Evolutionary conservation across 371 early-diverging fungal genomes (phyloP).

Genomic region (Mortierella sp.): DNA sequence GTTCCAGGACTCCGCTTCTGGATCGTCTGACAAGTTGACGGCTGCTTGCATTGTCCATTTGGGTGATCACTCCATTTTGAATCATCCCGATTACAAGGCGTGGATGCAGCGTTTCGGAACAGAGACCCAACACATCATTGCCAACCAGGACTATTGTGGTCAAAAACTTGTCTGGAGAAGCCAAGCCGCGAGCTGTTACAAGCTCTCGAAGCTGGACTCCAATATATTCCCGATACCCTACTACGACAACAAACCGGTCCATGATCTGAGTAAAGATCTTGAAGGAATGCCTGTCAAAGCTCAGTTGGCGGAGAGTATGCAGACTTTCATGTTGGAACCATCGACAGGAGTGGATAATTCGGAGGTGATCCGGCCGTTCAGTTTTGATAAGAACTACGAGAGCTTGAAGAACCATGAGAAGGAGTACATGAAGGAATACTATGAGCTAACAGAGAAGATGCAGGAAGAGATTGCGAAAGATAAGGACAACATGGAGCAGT

Average conservation of each 20-base stretch:
- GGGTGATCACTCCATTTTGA: slow-evolving; percentile 73
- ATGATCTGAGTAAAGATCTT: slow-evolving; percentile 26
- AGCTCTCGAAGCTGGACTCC: slow-evolving; percentile 67
- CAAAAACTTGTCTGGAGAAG: slow-evolving; percentile 69
- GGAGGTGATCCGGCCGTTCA: slow-evolving; percentile 19
- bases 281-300: slow-evolving; percentile 28
- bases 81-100: slow-evolving; percentile 70
- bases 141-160: slow-evolving; percentile 65
- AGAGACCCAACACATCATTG: slow-evolving; percentile 78
- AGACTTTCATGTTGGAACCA: slow-evolving; percentile 56
- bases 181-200: slow-evolving; percentile 66
- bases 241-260: slow-evolving; percentile 60
- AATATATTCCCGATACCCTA: slow-evolving; percentile 75
- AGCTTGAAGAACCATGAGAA: slow-evolving; percentile 11
- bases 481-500: not conserved
- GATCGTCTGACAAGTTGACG: slow-evolving; percentile 15
- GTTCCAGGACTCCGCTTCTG: slow-evolving; percentile 30
- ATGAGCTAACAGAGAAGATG: slow-evolving; percentile 47
- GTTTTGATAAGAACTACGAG: slow-evolving; percentile 33
- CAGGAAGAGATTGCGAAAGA: slow-evolving; percentile 51
- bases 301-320: slow-evolving; percentile 42
- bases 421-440: slow-evolving; percentile 45
- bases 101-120: slow-evolving; percentile 83
- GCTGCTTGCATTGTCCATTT: slow-evolving; percentile 73
- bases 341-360: slow-evolving; percentile 29